These are phyloP conservation scores for Lasiosphaeria ovina DNA, from an alignment of 495 filamentous ascomycete species.

Conservation along the genomic window DNA sequence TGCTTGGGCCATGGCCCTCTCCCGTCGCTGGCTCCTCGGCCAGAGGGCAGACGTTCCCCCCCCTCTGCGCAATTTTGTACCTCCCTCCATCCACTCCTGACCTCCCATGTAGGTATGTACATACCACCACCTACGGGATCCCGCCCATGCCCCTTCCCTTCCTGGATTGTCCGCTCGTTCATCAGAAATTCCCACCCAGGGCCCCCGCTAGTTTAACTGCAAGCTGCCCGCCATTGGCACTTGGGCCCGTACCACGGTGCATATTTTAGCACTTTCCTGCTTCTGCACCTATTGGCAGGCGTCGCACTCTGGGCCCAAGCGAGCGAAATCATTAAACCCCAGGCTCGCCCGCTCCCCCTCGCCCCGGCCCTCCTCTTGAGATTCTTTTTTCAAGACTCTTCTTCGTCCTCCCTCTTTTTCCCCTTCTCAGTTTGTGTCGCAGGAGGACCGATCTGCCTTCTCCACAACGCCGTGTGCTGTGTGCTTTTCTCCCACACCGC, in stretches of 20 bases:
- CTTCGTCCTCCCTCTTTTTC: conserved; percentile 30
- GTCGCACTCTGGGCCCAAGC: conserved; percentile 21
- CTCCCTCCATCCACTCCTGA: too few relatives aligned
- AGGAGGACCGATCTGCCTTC: conserved; percentile 26
- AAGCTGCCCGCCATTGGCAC: conserved; percentile 26
- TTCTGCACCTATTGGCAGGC: conserved; percentile 16
- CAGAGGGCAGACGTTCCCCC: too few relatives aligned
- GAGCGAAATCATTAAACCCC: conserved; percentile 40
- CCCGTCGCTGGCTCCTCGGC: not conserved
- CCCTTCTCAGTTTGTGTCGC: conserved; percentile 31
- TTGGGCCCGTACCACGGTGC: conserved; percentile 18
- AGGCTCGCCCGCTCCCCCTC: conserved; percentile 28
- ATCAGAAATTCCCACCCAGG: conserved; percentile 15
- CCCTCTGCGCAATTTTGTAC: too few relatives aligned
- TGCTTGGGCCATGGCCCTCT: too few relatives aligned
- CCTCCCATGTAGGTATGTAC: too few relatives aligned
- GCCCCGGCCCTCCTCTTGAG: conserved; percentile 29
- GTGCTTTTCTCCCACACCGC: not conserved
- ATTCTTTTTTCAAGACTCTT: conserved; percentile 35
- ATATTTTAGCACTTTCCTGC: conserved; percentile 5
- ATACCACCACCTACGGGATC: conserved; percentile 3
- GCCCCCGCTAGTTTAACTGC: conserved; percentile 18
- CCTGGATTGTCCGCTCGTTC: conserved; percentile 4
- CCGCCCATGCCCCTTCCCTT: not conserved
- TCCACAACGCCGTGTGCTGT: conserved; percentile 19